Percentiles rank a stretch among this genome's conserved stretches.
phyloP scores from a whole-genome alignment of 352 stramenopile genomes.

The Pythium aristosporum region DNA sequence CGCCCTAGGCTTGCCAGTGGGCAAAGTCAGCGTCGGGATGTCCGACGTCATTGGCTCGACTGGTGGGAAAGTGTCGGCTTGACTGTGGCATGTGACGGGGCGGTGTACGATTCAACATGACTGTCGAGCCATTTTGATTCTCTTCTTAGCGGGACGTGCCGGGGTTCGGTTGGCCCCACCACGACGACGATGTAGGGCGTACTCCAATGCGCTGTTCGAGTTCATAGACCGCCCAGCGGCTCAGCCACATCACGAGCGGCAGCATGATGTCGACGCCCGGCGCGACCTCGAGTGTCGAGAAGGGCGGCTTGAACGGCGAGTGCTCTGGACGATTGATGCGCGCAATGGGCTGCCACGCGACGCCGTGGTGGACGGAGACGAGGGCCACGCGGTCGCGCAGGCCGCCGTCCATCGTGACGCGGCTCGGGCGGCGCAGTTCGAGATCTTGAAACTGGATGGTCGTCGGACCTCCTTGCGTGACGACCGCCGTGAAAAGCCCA shows the following conservation, averaged over 20 bases:
- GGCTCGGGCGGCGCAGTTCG: slow-evolving; percentile 10
- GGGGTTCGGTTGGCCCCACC: slow-evolving; percentile 4
- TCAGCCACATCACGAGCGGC: slow-evolving; percentile 13
- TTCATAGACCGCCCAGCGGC: slow-evolving; percentile 8
- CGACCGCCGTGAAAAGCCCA: slow-evolving; percentile 1
- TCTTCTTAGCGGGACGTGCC: slow-evolving; percentile 5
- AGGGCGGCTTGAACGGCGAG: slow-evolving; percentile 1
- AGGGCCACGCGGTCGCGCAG: slow-evolving; percentile 10
- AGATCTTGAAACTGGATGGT: slow-evolving; percentile 10
- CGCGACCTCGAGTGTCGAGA: slow-evolving; percentile 6
- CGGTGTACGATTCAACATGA: not conserved
- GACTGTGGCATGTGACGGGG: no score
- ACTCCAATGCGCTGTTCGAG: slow-evolving; percentile 8
- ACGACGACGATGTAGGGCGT: not conserved
- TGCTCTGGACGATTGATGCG: slow-evolving; percentile 13
- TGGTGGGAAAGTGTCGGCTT: no score
- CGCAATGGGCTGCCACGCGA: slow-evolving; percentile 8
- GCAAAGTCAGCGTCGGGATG: no score
- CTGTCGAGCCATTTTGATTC: not conserved
- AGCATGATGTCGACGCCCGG: slow-evolving; percentile 8
- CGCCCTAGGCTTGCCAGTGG: no score
- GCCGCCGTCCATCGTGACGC: not conserved
- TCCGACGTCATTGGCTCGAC: no score
- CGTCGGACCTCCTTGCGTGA: not conserved
- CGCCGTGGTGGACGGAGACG: slow-evolving; percentile 14